These are phyloP conservation scores for Penicillium decumbens DNA, from an alignment of 2,329 filamentous ascomycete genomes.

Conservation along the genomic window DNA sequence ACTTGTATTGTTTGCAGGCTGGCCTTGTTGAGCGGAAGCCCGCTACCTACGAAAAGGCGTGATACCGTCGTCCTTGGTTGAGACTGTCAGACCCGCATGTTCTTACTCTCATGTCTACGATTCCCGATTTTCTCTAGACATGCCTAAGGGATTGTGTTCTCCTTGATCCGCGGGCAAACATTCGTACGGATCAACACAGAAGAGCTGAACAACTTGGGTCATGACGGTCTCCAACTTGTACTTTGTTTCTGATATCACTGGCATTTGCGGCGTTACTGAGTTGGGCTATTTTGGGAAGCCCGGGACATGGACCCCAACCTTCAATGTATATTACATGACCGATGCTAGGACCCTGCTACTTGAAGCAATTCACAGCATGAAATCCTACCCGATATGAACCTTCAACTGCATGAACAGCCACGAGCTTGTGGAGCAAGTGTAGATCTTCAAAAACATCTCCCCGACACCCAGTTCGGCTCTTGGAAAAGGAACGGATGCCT, in stretches of 20 bases:
- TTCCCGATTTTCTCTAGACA: neutral
- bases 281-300: conserved; percentile 14
- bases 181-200: neutral
- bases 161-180: neutral
- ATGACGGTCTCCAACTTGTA: neutral
- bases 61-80: conserved; percentile 2
- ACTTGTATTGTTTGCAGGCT: conserved; percentile 22
- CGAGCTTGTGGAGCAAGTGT: neutral
- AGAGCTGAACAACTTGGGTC: neutral
- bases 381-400: conserved; percentile 1
- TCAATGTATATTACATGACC: conserved; percentile 8
- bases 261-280: conserved; percentile 25
- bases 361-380: neutral
- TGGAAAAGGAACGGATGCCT: neutral
- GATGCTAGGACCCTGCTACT: neutral
- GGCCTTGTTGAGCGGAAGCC: conserved; percentile 33
- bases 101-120: neutral
- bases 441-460: neutral
- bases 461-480: neutral
- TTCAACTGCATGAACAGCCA: neutral
- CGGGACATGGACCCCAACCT: neutral
- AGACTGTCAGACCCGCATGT: neutral
- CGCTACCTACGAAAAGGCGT: conserved; percentile 21
- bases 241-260: conserved; percentile 12
- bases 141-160: neutral